A percentile compares a stretch with the other conserved stretches of the same genome.
These are phyloP conservation scores for Spergularia azorica DNA, from an alignment of 179 eudicot genomes.

Conservation along the genomic window DNA sequence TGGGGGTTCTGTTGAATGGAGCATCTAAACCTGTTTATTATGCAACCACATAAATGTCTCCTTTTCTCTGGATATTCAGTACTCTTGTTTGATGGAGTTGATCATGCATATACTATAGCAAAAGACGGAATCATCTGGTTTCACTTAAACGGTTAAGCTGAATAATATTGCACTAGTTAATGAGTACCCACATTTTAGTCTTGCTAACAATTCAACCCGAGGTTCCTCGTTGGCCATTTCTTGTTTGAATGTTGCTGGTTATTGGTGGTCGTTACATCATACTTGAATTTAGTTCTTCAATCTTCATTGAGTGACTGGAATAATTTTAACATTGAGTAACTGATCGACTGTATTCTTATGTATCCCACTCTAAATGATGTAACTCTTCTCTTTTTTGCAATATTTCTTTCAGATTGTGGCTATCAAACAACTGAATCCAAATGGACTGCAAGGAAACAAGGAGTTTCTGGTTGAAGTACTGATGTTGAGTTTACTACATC, in stretches of 20 bases:
- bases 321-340: not conserved
- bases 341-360: not conserved
- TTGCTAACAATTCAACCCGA: not conserved
- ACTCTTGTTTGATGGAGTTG: not conserved
- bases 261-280: not conserved
- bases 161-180: not conserved
- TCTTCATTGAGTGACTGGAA: not conserved
- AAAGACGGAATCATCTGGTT: not conserved
- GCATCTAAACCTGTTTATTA: not conserved
- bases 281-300: not conserved
- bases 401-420: slow-evolving; percentile 53
- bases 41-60: not conserved
- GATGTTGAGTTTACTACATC: slow-evolving; percentile 69
- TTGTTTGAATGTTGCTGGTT: not conserved
- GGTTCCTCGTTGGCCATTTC: not conserved
- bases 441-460: slow-evolving; percentile 78
- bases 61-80: not conserved
- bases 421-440: slow-evolving; percentile 74
- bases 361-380: not conserved
- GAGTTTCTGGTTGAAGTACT: slow-evolving; percentile 82
- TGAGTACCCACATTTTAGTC: not conserved
- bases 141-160: not conserved
- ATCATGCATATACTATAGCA: not conserved
- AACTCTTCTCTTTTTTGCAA: not conserved
- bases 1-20: not conserved